These are phyloP conservation scores for Catunica adiposa DNA, from an alignment of 2,329 filamentous ascomycete genomes.

Conservation along the genomic window DNA sequence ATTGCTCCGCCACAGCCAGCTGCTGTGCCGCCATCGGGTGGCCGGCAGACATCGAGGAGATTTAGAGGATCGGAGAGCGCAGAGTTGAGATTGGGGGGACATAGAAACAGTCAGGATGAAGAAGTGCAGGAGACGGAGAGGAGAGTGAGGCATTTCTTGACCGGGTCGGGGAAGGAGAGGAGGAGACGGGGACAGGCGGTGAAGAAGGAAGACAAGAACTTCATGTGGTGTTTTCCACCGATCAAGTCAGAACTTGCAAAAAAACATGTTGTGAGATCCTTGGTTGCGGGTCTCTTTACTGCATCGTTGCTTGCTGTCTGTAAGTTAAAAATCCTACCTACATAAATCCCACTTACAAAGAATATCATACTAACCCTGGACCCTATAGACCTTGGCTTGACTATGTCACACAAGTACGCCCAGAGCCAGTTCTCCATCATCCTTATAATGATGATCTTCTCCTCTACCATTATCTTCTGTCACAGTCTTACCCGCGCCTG, in stretches of 20 bases:
- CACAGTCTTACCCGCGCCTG: constrained; percentile 61
- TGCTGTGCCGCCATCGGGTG: background rate
- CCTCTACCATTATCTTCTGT: constrained; percentile 62
- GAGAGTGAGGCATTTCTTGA: constrained; percentile 1
- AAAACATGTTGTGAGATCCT: constrained; percentile 40
- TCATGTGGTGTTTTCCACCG: constrained; percentile 39
- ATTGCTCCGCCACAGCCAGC: constrained; percentile 5
- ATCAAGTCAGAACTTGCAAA: constrained; percentile 36
- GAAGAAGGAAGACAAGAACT: constrained; percentile 17
- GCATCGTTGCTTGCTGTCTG: constrained; percentile 44
- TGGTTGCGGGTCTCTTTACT: constrained; percentile 49
- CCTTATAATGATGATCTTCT: constrained; percentile 60
- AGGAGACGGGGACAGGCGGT: background rate
- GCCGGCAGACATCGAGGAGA: constrained; percentile 9
- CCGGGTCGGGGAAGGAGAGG: background rate
- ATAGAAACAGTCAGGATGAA: background rate
- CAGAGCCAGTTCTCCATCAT: constrained; percentile 63
- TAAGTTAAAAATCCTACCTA: constrained; percentile 26
- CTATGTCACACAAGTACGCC: constrained; percentile 45
- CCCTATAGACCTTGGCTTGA: constrained; percentile 51
- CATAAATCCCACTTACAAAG: background rate
- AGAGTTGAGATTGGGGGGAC: constrained; percentile 27
- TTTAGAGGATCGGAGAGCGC: constrained; percentile 31
- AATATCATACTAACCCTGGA: constrained; percentile 3
- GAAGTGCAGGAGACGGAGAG: background rate